These are phyloP conservation scores for Cytospora piceicola DNA, from an alignment of 2,329 filamentous ascomycete species.

Conservation along the genomic window DNA sequence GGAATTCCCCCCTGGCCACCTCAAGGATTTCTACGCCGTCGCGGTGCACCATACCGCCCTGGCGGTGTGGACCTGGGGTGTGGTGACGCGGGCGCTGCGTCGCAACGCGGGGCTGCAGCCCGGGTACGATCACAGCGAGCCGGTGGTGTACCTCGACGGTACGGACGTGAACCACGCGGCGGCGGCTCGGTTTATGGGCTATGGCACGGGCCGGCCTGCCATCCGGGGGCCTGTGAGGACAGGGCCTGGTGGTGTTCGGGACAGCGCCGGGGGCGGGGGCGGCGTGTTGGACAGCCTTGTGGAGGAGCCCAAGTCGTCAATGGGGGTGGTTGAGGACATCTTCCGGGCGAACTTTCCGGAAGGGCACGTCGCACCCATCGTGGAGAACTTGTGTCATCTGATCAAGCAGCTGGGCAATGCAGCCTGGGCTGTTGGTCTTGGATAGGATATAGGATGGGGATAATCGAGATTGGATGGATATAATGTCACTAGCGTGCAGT, in stretches of 20 bases:
- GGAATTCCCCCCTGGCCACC: slow-evolving; percentile 53
- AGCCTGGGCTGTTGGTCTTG: slow-evolving; percentile 44
- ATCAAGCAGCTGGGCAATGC: slow-evolving; percentile 63
- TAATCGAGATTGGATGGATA: neutral
- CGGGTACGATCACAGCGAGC: slow-evolving; percentile 38
- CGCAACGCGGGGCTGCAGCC: slow-evolving; percentile 37
- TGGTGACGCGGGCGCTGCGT: slow-evolving; percentile 52
- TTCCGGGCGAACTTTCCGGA: slow-evolving; percentile 56
- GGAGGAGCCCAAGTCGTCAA: slow-evolving; percentile 60
- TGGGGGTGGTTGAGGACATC: slow-evolving; percentile 61
- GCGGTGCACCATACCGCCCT: slow-evolving; percentile 71
- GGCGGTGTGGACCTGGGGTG: slow-evolving; percentile 71
- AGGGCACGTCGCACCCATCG: slow-evolving; percentile 59
- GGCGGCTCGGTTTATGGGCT: slow-evolving; percentile 60
- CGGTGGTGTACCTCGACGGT: slow-evolving; percentile 59
- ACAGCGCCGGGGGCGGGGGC: slow-evolving; percentile 29
- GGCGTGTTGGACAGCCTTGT: slow-evolving; percentile 47
- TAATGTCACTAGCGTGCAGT: neutral
- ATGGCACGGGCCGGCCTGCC: slow-evolving; percentile 58
- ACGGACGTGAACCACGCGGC: slow-evolving; percentile 52
- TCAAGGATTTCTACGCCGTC: slow-evolving; percentile 70
- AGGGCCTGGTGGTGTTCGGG: slow-evolving; percentile 27
- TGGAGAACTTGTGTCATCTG: slow-evolving; percentile 68
- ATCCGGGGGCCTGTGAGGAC: slow-evolving; percentile 45
- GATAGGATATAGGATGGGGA: slow-evolving; percentile 15